A percentile compares a stretch with the other conserved stretches of the same genome.
phyloP scores from a whole-genome alignment of 75 land plant genomes.

The Pinus albicaulis region DNA sequence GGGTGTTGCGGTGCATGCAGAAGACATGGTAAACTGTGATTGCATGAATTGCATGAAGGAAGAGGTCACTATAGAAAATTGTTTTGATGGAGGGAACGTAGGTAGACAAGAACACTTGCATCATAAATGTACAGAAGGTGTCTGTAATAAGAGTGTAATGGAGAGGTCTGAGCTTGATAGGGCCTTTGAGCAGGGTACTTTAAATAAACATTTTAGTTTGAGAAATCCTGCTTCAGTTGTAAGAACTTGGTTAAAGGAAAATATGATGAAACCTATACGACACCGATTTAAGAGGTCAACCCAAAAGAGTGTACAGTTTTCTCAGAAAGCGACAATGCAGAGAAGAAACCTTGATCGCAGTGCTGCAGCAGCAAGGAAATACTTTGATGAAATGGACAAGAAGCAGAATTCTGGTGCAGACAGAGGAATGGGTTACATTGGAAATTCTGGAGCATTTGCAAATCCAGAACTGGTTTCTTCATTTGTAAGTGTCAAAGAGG shows the following conservation, averaged over 20 bases:
- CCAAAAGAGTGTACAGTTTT: conserved; percentile 10
- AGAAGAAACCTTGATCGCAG: conserved; percentile 71
- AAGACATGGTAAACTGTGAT: conserved; percentile 3
- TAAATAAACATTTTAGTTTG: conserved; percentile 57
- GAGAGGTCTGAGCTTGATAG: conserved; percentile 17
- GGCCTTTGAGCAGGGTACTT: conserved; percentile 43
- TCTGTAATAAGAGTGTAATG: conserved; percentile 10
- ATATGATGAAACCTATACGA: conserved; percentile 30
- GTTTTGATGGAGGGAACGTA: not conserved
- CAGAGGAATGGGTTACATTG: conserved; percentile 8
- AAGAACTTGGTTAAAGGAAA: conserved; percentile 40
- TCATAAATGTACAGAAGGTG: conserved; percentile 2
- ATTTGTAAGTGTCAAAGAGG: not conserved
- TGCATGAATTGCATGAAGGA: conserved; percentile 1
- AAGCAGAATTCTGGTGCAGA: conserved; percentile 14
- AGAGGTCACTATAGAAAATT: not conserved
- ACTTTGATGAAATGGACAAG: conserved; percentile 35
- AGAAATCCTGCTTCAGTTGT: conserved; percentile 22
- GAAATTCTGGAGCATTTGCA: conserved; percentile 8
- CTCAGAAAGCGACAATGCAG: conserved; percentile 26
- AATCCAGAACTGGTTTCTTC: not conserved
- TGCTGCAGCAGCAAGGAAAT: conserved; percentile 61
- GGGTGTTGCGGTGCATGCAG: not conserved
- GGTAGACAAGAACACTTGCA: not conserved
- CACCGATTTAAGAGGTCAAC: conserved; percentile 35